A percentile compares a stretch with the other conserved stretches of the same genome.
These are phyloP conservation scores for Arthrobotrys entomopaga DNA, from an alignment of 2,329 filamentous ascomycete species.

Conservation along the genomic window DNA sequence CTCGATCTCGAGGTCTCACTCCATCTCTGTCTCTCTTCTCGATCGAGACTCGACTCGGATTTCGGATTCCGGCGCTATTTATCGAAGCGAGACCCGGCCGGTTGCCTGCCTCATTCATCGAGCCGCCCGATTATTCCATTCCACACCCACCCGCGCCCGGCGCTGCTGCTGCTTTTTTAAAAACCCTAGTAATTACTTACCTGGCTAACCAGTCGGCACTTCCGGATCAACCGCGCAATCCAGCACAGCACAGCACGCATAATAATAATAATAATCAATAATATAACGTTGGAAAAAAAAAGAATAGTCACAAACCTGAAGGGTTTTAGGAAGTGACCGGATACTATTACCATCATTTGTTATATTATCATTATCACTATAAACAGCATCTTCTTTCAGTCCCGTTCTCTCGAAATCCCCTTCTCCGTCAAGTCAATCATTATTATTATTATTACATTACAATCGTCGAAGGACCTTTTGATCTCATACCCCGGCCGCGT, in stretches of 20 bases:
- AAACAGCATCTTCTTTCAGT: background rate
- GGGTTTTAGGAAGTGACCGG: no score
- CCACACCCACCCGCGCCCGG: background rate
- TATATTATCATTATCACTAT: slow-evolving; percentile 18
- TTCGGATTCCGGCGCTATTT: slow-evolving; percentile 6
- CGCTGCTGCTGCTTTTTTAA: slow-evolving; percentile 3
- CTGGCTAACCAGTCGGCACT: slow-evolving; percentile 29
- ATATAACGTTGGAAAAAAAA: background rate
- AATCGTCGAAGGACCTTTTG: no score
- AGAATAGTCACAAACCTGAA: background rate
- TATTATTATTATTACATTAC: no score
- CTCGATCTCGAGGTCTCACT: no score
- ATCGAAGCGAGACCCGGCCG: no score
- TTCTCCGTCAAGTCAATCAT: no score
- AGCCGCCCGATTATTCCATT: no score
- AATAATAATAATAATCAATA: no score
- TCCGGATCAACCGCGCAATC: slow-evolving; percentile 36
- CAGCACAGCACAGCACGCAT: background rate
- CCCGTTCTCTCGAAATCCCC: background rate
- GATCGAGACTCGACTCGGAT: background rate
- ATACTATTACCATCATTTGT: background rate
- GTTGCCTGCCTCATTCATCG: slow-evolving; percentile 2
- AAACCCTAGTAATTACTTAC: no score
- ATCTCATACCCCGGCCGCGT: no score
- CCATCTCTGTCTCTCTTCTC: no score